A percentile compares a stretch with the other conserved stretches of the same genome.
Conservation (phyloP, 2,329 filamentous ascomycete genomes). For the Colletotrichum tabaci region DNA sequence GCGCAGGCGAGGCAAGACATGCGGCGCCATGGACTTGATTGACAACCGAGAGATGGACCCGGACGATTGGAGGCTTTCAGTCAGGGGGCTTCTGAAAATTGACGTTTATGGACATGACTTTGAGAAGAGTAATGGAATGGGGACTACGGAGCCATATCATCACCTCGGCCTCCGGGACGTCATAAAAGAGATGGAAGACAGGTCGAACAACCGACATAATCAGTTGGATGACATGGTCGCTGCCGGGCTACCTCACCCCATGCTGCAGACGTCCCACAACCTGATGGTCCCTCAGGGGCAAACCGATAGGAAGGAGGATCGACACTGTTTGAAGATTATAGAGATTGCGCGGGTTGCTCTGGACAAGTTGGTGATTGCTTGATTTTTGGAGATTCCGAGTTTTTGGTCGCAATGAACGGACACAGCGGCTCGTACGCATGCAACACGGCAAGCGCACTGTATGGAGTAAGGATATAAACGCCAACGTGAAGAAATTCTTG, state of each 20-base stretch:
- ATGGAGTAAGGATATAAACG: slow-evolving; percentile 20
- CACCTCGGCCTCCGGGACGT: slow-evolving; percentile 70
- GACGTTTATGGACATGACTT: slow-evolving; percentile 70
- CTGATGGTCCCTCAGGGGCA: slow-evolving; percentile 53
- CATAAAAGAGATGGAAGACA: slow-evolving; percentile 66
- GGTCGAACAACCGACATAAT: slow-evolving; percentile 64
- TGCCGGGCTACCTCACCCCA: slow-evolving; percentile 53
- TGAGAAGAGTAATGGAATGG: slow-evolving; percentile 38
- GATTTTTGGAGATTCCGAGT: slow-evolving; percentile 33
- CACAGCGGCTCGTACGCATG: background rate
- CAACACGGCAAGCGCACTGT: slow-evolving; percentile 1
- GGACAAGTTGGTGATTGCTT: slow-evolving; percentile 69
- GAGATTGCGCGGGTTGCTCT: slow-evolving; percentile 68
- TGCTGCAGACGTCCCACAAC: slow-evolving; percentile 45
- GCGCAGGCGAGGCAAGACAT: slow-evolving; percentile 45
- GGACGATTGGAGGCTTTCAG: slow-evolving; percentile 66
- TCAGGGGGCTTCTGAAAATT: slow-evolving; percentile 68
- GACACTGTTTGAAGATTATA: slow-evolving; percentile 66
- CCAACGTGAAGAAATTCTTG: background rate
- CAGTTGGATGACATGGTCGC: slow-evolving; percentile 62
- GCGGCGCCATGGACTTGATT: slow-evolving; percentile 51
- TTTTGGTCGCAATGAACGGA: background rate
- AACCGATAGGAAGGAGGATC: slow-evolving; percentile 53
- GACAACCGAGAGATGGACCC: slow-evolving; percentile 65
- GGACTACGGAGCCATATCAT: slow-evolving; percentile 5